These are phyloP conservation scores for Penicillium hordei DNA, from an alignment of 2,329 filamentous ascomycete genomes.

Conservation along the genomic window DNA sequence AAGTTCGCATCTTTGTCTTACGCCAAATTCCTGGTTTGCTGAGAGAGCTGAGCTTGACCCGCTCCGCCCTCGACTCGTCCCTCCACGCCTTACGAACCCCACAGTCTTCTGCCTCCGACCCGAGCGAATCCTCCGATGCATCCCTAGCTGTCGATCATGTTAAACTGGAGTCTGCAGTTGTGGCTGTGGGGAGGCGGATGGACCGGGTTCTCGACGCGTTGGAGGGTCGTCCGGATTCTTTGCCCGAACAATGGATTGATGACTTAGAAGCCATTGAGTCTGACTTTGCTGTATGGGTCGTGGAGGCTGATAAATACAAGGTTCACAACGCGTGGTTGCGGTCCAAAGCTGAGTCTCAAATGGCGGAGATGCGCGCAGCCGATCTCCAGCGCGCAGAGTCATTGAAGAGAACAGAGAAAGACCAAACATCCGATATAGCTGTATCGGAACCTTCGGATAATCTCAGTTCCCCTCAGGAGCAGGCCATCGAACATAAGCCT, in stretches of 20 bases:
- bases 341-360: slow-evolving; percentile 15
- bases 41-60: slow-evolving; percentile 55
- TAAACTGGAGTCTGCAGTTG: slow-evolving; percentile 68
- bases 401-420: neutral
- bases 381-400: neutral
- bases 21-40: slow-evolving; percentile 71
- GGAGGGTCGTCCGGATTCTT: slow-evolving; percentile 77
- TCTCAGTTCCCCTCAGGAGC: neutral
- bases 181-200: slow-evolving; percentile 67
- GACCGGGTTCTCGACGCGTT: slow-evolving; percentile 85
- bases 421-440: neutral
- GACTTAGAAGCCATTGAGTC: slow-evolving; percentile 77
- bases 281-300: slow-evolving; percentile 77
- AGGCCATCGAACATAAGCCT: neutral
- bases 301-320: slow-evolving; percentile 72
- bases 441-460: neutral
- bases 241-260: slow-evolving; percentile 86
- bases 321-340: slow-evolving; percentile 60
- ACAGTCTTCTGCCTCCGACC: slow-evolving; percentile 24
- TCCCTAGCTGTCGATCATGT: slow-evolving; percentile 48
- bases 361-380: neutral
- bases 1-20: slow-evolving; percentile 70
- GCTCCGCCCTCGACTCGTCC: slow-evolving; percentile 36
- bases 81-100: slow-evolving; percentile 30
- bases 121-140: slow-evolving; percentile 29